A percentile compares a stretch with the other conserved stretches of the same genome.
Evolutionary conservation across 768 basidiomycete species (phyloP).

Genomic region (Mycena galopus): DNA sequence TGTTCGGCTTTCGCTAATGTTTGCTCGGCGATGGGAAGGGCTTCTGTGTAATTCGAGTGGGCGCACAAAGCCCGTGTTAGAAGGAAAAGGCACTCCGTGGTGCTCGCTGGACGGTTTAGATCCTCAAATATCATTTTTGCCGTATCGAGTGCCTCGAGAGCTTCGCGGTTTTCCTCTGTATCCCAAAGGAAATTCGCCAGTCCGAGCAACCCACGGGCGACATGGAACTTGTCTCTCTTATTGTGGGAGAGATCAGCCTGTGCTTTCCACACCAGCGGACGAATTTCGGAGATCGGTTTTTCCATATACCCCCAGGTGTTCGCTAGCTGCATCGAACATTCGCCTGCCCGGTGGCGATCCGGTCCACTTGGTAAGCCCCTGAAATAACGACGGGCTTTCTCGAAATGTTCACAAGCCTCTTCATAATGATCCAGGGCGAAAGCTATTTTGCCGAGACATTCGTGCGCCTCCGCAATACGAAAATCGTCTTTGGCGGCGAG

Average conservation of each 20-base stretch:
- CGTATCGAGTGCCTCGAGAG: not conserved
- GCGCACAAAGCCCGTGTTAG: constrained; percentile 4
- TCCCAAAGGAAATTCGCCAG: not conserved
- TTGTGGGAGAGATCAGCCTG: not conserved
- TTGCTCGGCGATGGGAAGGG: not conserved
- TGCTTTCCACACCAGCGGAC: not conserved
- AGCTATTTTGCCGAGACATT: not conserved
- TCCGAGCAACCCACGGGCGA: not conserved
- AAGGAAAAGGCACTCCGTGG: constrained; percentile 24
- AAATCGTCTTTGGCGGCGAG: not conserved
- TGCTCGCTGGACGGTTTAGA: constrained; percentile 16
- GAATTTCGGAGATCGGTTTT: not conserved
- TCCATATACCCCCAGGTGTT: not conserved
- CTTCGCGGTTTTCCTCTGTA: not conserved
- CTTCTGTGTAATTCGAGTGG: constrained; percentile 4
- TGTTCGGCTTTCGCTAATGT: not conserved
- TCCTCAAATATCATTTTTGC: constrained; percentile 28
- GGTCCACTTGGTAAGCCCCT: not conserved
- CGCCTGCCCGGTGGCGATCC: not conserved
- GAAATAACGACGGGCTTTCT: not conserved
- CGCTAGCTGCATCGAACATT: not conserved
- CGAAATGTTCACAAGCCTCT: not conserved
- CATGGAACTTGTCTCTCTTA: not conserved
- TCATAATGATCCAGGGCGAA: not conserved
- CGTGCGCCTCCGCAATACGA: not conserved